A percentile compares a stretch with the other conserved stretches of the same genome.
Evolutionary conservation across 1,139 yeast species (phyloP).

Genomic region (Diutina ranongensis): DNA sequence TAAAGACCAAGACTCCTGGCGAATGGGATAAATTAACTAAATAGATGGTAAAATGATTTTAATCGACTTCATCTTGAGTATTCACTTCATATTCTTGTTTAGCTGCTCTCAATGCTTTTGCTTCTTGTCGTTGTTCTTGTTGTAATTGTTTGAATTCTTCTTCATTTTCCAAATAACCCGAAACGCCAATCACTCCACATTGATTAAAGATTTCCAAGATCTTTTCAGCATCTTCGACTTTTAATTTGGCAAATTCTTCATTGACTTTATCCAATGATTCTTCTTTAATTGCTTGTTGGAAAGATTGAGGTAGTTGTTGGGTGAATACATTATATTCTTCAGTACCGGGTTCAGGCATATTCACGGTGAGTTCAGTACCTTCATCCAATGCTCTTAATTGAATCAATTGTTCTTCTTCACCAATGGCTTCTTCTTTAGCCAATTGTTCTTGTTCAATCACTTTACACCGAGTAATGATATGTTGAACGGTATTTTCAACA

Average conservation of each 20-base stretch:
- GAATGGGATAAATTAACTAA: constrained; percentile 31
- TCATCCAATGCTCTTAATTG: constrained; percentile 88
- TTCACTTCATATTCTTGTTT: constrained; percentile 1
- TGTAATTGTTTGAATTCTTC: constrained; percentile 17
- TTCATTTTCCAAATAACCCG: constrained; percentile 21
- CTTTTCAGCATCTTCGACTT: constrained; percentile 70
- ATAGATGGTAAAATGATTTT: not conserved
- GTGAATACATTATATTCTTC: constrained; percentile 41
- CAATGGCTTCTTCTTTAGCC: constrained; percentile 20
- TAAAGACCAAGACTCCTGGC: constrained; percentile 66
- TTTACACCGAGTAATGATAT: constrained; percentile 66
- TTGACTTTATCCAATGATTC: constrained; percentile 70
- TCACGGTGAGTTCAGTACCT: constrained; percentile 60
- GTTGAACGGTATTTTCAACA: constrained; percentile 57
- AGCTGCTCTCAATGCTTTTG: not conserved
- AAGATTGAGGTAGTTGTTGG: constrained; percentile 42
- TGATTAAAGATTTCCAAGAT: constrained; percentile 65
- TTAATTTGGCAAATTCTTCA: constrained; percentile 66
- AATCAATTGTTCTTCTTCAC: constrained; percentile 64
- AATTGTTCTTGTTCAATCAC: constrained; percentile 37
- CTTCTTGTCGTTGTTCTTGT: constrained; percentile 7
- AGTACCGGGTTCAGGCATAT: constrained; percentile 52
- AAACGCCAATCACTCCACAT: constrained; percentile 74
- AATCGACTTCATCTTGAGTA: constrained; percentile 4
- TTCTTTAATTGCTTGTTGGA: constrained; percentile 70